Evolutionary conservation across 441 rosid species (phyloP).

Genomic region (Theobroma grandiflorum): DNA sequence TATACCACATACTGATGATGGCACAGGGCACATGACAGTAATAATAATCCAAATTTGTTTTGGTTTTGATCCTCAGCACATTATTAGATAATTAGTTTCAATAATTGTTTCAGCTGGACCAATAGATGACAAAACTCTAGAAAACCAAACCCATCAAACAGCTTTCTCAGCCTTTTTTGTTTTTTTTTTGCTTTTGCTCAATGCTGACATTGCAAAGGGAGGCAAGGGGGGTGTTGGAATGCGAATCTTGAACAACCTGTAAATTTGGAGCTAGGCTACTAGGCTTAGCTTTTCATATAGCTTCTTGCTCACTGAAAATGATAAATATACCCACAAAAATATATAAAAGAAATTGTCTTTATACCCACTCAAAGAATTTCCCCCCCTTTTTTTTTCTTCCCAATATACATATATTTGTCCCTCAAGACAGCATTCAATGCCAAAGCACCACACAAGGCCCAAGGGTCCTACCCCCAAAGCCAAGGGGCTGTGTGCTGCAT

Average conservation of each 20-base stretch:
- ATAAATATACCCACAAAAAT: neutral
- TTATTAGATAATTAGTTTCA: too few species aligned
- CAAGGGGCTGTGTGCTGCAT: neutral
- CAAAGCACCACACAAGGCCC: conserved; percentile 19
- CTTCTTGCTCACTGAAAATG: neutral
- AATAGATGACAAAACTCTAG: too few species aligned
- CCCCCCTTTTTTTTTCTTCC: neutral
- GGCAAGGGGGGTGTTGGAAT: neutral
- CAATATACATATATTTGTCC: neutral
- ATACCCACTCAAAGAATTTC: neutral
- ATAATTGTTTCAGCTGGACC: too few species aligned
- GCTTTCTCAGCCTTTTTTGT: too few species aligned
- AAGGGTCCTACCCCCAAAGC: neutral
- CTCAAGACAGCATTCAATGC: neutral
- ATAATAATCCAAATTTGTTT: too few species aligned
- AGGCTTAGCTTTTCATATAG: neutral
- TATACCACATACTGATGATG: too few species aligned
- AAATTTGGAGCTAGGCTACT: conserved; percentile 7
- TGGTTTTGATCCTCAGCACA: too few species aligned
- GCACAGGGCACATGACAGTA: too few species aligned
- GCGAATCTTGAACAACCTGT: conserved; percentile 13
- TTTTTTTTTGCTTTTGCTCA: neutral
- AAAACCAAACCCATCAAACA: too few species aligned
- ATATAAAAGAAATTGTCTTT: neutral
- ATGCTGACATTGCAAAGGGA: neutral